These are phyloP conservation scores for Cyamopsis tetragonoloba DNA, from an alignment of 306 rosid genomes.

Conservation along the genomic window DNA sequence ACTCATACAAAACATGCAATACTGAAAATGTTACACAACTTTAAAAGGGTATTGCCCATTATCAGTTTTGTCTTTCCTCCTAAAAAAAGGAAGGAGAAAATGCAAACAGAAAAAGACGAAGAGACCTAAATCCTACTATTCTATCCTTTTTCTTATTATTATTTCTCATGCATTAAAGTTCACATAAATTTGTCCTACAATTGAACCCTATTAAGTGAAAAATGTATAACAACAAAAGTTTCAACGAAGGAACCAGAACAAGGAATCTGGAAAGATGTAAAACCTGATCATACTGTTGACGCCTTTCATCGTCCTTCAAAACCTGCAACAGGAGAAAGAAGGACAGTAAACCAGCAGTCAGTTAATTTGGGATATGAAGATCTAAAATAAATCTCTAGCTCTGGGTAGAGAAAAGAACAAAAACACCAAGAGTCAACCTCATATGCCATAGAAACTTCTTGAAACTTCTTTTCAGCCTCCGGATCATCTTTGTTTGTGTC, in stretches of 20 bases:
- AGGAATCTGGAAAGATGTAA: slow-evolving; percentile 2
- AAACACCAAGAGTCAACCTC: slow-evolving; percentile 54
- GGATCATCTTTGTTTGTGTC: slow-evolving; percentile 92
- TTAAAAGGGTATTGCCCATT: background rate
- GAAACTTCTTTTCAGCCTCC: slow-evolving; percentile 91
- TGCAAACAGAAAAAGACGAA: background rate
- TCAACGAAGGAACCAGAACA: background rate
- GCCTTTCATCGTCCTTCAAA: slow-evolving; percentile 85
- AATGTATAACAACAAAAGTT: background rate
- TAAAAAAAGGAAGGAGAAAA: background rate
- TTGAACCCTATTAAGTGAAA: background rate
- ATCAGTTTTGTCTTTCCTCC: background rate
- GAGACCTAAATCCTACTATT: background rate
- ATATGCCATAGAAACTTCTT: slow-evolving; percentile 84
- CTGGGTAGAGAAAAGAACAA: background rate
- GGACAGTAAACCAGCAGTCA: background rate
- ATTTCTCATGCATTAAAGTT: slow-evolving; percentile 2
- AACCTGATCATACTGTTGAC: slow-evolving; percentile 88
- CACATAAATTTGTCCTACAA: background rate
- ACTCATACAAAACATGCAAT: background rate
- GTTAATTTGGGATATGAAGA: background rate
- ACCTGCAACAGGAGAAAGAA: slow-evolving; percentile 44
- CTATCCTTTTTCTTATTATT: background rate
- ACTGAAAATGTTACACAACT: background rate
- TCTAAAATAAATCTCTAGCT: background rate